Evolutionary conservation across 2,329 filamentous ascomycete species (phyloP).

Genomic region (Ophiostoma montium): DNA sequence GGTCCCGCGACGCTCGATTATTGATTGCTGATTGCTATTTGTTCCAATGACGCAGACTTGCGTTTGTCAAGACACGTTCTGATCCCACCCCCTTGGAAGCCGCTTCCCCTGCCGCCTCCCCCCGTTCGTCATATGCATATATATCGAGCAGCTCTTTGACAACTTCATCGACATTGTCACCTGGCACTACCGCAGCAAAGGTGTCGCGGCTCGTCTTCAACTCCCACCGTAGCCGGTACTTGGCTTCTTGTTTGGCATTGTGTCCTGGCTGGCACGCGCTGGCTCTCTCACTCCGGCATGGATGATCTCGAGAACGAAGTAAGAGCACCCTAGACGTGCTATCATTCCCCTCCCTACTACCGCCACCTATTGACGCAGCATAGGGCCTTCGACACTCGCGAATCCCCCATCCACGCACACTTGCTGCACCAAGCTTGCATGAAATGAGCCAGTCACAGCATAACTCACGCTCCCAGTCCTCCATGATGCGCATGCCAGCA

Average conservation of each 20-base stretch:
- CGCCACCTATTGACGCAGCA: not conserved
- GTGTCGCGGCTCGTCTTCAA: too few species aligned
- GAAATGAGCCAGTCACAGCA: constrained; percentile 47
- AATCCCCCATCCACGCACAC: constrained; percentile 12
- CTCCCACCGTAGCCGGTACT: too few species aligned
- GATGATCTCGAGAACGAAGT: constrained; percentile 16
- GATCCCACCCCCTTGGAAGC: too few species aligned
- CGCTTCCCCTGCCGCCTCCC: too few species aligned
- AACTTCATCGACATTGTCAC: too few species aligned
- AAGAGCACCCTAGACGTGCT: constrained; percentile 10
- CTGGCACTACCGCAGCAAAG: too few species aligned
- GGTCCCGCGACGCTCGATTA: too few species aligned
- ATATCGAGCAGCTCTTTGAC: too few species aligned
- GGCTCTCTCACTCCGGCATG: constrained; percentile 4
- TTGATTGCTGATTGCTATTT: too few species aligned
- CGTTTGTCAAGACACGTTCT: too few species aligned
- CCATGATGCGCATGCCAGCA: constrained; percentile 21
- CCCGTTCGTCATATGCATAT: too few species aligned
- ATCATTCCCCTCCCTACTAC: not conserved
- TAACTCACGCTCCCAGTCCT: constrained; percentile 32
- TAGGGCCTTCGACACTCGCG: constrained; percentile 12
- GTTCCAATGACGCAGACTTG: too few species aligned
- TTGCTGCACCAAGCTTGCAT: constrained; percentile 23
- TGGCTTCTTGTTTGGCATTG: not conserved
- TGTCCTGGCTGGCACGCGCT: not conserved